Evolutionary conservation across 257 asterid species (phyloP), one percentile per base, ranked within the genome.

Genomic region (Solanum neorickii): DNA sequence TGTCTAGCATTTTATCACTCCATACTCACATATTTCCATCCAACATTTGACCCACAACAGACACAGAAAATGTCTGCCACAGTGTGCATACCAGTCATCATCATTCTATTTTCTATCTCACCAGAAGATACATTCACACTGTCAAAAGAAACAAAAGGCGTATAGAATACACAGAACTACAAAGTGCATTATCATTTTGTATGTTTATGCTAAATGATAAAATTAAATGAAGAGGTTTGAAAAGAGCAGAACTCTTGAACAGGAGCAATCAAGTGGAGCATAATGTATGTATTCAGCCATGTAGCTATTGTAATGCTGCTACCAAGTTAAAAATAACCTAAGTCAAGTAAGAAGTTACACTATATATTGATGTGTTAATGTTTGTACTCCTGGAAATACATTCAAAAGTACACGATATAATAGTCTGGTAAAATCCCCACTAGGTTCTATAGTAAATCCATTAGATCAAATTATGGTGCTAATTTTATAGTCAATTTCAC

Each of bases 11-110:
- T 46, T 44, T 15, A 46, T 18, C 84, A 62, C 13, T 44, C 25
- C 13, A 88, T 83, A 77, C 96, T 92, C 90, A 95, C 98, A 62
- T 95, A 95, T 93, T 91, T 95, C 97, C 98, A 95, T 89, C 97
- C 98, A 70, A 95, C 94, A 69, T 86, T 88, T 25, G 96, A 94
- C 72, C 97, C 95, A 88, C 98, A 95, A 41, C 87, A 88, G 84
- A 92, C 94, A 20, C 98, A 95, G 93, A 92, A 92, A 70, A 93
- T 87, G 89, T 95, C 96, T 1, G 87, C 95, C 7, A 94, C 98
- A 39, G 93, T 52, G 90, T 95, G 98, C 47, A 90, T 35, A 69
- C 98, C 98, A 59, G 98, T 94, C 94, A 91, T 93, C 98, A 95
- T 95, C 92, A 89, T 1, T 88, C 98, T 88, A 83, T 94, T 95